phyloP scores from a whole-genome alignment of 352 stramenopile genomes.

The Pythium pyrilobum region DNA sequence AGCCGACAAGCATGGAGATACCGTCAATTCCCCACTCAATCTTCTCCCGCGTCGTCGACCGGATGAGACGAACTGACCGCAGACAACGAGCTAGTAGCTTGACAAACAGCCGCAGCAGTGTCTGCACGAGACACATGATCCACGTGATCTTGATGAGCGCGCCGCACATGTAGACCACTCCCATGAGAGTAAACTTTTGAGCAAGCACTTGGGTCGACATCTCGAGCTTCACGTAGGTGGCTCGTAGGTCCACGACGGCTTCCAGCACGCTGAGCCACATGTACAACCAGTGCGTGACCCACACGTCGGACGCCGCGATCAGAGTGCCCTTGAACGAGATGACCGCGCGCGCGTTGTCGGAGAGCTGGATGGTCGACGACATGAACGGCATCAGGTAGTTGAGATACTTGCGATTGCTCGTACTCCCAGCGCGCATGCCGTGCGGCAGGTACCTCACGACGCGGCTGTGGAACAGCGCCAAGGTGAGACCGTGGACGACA shows the following conservation, averaged over 20 bases:
- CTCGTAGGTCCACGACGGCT: slow-evolving; percentile 28
- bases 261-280: slow-evolving; percentile 46
- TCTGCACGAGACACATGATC: slow-evolving; percentile 50
- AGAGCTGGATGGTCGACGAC: slow-evolving; percentile 21
- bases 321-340: slow-evolving; percentile 44
- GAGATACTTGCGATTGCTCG: slow-evolving; percentile 19
- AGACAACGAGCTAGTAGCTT: slow-evolving; percentile 28
- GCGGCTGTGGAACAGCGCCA: slow-evolving; percentile 27
- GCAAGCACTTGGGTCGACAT: slow-evolving; percentile 45
- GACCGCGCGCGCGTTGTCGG: slow-evolving; percentile 28
- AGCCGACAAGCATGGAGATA: slow-evolving; percentile 39
- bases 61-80: slow-evolving; percentile 32
- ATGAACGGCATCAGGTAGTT: slow-evolving; percentile 41
- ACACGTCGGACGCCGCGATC: slow-evolving; percentile 44
- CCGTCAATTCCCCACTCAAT: slow-evolving; percentile 50
- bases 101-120: slow-evolving; percentile 20
- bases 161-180: slow-evolving; percentile 44
- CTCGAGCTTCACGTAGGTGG: slow-evolving; percentile 36
- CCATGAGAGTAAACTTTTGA: slow-evolving; percentile 33
- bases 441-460: slow-evolving; percentile 34
- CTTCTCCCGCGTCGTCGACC: slow-evolving; percentile 18
- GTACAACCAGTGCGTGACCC: slow-evolving; percentile 66
- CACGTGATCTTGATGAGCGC: slow-evolving; percentile 48
- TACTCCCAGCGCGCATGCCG: slow-evolving; percentile 25
- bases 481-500: slow-evolving; percentile 32